Conservation (phyloP, 441 rosid species). For the Capsella rubella region DNA sequence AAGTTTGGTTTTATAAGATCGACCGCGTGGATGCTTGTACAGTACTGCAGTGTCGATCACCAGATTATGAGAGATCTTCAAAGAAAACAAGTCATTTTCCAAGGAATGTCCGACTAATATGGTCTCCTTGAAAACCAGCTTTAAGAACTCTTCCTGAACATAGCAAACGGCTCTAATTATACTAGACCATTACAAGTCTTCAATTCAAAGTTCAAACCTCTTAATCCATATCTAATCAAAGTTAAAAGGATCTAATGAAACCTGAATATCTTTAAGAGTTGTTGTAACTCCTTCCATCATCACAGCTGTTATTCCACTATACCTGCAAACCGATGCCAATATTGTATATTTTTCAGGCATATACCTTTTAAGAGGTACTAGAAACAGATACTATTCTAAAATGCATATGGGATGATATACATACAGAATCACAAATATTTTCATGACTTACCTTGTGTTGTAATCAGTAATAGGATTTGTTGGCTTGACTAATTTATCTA, state of each 20-base stretch:
- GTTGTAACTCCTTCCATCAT: slow-evolving; percentile 87
- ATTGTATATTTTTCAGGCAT: slow-evolving; percentile 25
- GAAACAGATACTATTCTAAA: slow-evolving; percentile 1
- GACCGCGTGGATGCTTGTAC: slow-evolving; percentile 85
- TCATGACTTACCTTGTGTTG: slow-evolving; percentile 74
- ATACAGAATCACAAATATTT: not conserved
- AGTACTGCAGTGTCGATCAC: slow-evolving; percentile 93
- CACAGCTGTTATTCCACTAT: slow-evolving; percentile 86
- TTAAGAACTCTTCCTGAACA: slow-evolving; percentile 81
- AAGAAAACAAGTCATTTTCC: slow-evolving; percentile 90
- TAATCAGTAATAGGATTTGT: slow-evolving; percentile 78
- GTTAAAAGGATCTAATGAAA: slow-evolving; percentile 31
- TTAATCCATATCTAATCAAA: slow-evolving; percentile 15
- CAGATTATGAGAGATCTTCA: slow-evolving; percentile 81
- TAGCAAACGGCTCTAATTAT: slow-evolving; percentile 42
- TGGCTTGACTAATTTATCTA: slow-evolving; percentile 94
- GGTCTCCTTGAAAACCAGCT: slow-evolving; percentile 86
- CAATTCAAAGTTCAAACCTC: not conserved
- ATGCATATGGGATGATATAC: slow-evolving; percentile 10
- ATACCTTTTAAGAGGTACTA: slow-evolving; percentile 5
- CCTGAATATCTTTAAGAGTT: slow-evolving; percentile 83
- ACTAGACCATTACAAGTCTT: slow-evolving; percentile 24
- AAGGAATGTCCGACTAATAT: slow-evolving; percentile 93
- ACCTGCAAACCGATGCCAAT: slow-evolving; percentile 58
- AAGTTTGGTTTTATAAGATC: slow-evolving; percentile 85